Percentiles rank a stretch among this genome's conserved stretches.
Conservation (phyloP, 176 grass and related monocot genomes). For the Ensete glaucum region DNA sequence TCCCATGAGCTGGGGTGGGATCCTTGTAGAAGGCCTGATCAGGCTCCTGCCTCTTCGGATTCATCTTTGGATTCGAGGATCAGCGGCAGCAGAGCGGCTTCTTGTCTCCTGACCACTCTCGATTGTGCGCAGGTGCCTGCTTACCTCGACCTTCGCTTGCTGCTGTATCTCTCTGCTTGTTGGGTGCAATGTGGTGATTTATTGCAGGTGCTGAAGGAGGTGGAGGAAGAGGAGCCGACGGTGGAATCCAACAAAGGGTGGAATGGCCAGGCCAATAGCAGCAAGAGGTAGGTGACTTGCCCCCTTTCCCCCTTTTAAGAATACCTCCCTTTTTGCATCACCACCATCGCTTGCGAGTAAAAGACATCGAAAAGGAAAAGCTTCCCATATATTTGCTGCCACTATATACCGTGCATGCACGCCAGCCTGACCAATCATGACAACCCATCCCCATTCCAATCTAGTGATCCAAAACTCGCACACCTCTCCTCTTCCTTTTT, state of each 20-base stretch:
- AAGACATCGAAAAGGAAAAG: neutral
- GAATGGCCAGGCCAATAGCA: neutral
- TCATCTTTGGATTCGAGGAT: neutral
- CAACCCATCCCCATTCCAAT: no score
- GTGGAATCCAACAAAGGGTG: constrained; percentile 27
- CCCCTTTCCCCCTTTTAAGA: neutral
- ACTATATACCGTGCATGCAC: no score
- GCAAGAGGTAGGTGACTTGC: constrained; percentile 24
- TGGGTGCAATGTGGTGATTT: neutral
- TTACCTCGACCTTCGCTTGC: no score
- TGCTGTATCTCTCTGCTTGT: neutral
- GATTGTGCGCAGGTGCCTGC: neutral
- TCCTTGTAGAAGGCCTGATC: no score
- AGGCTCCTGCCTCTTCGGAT: no score
- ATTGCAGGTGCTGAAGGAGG: constrained; percentile 12
- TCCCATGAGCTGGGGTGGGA: no score
- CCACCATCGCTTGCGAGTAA: constrained; percentile 14
- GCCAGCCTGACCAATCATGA: no score
- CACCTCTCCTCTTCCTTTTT: no score
- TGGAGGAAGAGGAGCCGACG: neutral
- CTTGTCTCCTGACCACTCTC: no score
- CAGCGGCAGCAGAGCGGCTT: neutral
- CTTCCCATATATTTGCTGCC: no score
- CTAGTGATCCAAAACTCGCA: no score
- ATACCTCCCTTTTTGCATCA: neutral